Evolutionary conservation across 23 red algal species (phyloP).

Genomic region (Gracilaria gracilis): DNA sequence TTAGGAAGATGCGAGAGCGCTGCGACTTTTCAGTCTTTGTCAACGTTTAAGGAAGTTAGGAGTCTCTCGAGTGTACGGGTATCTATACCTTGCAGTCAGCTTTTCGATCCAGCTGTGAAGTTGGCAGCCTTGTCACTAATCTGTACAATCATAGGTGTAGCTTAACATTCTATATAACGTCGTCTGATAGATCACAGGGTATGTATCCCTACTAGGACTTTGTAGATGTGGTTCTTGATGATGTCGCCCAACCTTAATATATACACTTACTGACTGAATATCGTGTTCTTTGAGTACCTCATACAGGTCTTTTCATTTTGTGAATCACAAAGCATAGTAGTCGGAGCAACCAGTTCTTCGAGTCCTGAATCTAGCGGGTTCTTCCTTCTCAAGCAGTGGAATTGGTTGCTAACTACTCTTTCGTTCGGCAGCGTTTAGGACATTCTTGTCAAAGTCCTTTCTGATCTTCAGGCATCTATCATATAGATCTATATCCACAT

Average conservation of each 20-base stretch:
- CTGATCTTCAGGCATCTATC: conserved; percentile 56
- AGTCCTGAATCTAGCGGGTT: too few species aligned
- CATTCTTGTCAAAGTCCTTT: conserved; percentile 42
- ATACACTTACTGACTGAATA: conserved; percentile 42
- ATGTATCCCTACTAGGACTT: background rate
- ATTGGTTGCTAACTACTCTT: background rate
- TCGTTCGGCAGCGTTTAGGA: background rate
- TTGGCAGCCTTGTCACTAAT: conserved; percentile 27
- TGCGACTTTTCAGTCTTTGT: background rate
- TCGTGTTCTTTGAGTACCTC: background rate
- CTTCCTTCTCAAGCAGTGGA: too few species aligned
- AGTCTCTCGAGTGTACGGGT: background rate
- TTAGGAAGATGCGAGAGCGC: background rate
- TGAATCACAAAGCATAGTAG: too few species aligned
- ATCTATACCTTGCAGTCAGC: conserved; percentile 13
- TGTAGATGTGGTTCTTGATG: conserved; percentile 1
- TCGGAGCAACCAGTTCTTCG: background rate
- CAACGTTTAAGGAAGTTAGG: background rate
- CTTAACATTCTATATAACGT: conserved; percentile 32
- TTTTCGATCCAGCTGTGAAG: conserved; percentile 44
- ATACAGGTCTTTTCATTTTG: background rate
- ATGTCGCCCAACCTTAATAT: conserved; percentile 22
- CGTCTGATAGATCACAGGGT: conserved; percentile 15
- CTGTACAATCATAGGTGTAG: conserved; percentile 44
- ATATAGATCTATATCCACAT: conserved; percentile 40